Base-by-base conservation (phyloP, 805 yeast species). In the Diddensiella santjacobensis region DNA sequence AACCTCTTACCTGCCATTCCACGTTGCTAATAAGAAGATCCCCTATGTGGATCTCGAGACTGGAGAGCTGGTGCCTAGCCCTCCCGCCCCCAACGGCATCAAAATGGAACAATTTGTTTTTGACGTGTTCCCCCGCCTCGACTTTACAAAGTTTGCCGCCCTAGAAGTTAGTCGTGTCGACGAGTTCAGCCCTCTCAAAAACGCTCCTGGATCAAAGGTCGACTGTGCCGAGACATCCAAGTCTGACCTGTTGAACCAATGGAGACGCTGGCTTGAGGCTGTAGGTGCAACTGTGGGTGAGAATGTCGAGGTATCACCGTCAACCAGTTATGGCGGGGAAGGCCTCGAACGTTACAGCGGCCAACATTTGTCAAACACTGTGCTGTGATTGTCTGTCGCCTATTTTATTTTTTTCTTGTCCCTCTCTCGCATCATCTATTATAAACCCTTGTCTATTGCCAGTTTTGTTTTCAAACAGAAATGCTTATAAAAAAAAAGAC, bases 41-140 rank as follows among this genome's bases (percentile, higher is more conserved):
- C 80, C 87, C 2, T 69, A 66, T 46, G 75, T 79, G 43, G 80
- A 81, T 58, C 55, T 68, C 19, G 62, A 58, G 1, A 69, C 78
- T 0, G 80, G 79, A 24, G 64, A 71, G 44, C 63, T 69, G 35
- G 59, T 71, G 23, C 26, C 31, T 11, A 79, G 77, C 58, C 96
- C 98, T n/a, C 57, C 72, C 1, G 77, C 72, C 49, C 87, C 91
- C 41, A 93, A 93, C 65, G 99, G 98, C 38, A 82, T 91, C 62
- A 93, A 93, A 66, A 74, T 93, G 62, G 99, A 93, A 67, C 98
- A 91, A 66, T 93, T 93, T 60, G 95, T 93, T 49, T 93, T 93
- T 70, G 99, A 93, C 63, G 95, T 93, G 20, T 93, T 93, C 69
- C 90, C 90, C 43, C 77, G 81, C 24, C 83, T 93, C 30, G 75